Evolutionary conservation across 139 green algal species (phyloP).

Genomic region (Pycnococcus provasolii): DNA sequence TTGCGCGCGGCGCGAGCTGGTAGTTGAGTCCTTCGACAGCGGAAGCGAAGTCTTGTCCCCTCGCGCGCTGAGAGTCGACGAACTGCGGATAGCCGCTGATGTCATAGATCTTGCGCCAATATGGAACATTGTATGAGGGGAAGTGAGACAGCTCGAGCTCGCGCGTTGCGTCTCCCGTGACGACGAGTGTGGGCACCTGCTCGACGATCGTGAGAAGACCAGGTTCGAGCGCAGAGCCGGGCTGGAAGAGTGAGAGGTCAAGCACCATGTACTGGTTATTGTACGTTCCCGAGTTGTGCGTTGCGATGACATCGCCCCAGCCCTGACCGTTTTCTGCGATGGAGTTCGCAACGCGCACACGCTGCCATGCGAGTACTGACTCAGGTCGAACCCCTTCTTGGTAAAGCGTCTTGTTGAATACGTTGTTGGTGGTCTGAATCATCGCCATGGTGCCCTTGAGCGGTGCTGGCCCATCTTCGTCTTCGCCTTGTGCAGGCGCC

Average conservation of each 20-base stretch:
- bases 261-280: conserved; percentile 74
- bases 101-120: conserved; percentile 41
- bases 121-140: conserved; percentile 61
- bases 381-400: conserved; percentile 9
- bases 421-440: conserved; percentile 48
- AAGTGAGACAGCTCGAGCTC: conserved; percentile 36
- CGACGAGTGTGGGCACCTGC: conserved; percentile 30
- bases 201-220: conserved; percentile 59
- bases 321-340: conserved; percentile 36
- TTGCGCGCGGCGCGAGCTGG: conserved; percentile 43
- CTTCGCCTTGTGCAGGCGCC: conserved; percentile 27
- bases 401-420: conserved; percentile 44
- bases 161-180: too few species aligned
- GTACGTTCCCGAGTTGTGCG: conserved; percentile 51
- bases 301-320: conserved; percentile 42
- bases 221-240: conserved; percentile 35
- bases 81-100: background rate
- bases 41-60: background rate
- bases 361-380: conserved; percentile 42
- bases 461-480: conserved; percentile 9
- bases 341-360: conserved; percentile 50
- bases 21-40: conserved; percentile 40
- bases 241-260: conserved; percentile 55
- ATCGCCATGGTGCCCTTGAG: conserved; percentile 11
- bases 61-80: background rate